Conservation (phyloP, 2,329 filamentous ascomycete genomes). For the Shiraia sp. region DNA sequence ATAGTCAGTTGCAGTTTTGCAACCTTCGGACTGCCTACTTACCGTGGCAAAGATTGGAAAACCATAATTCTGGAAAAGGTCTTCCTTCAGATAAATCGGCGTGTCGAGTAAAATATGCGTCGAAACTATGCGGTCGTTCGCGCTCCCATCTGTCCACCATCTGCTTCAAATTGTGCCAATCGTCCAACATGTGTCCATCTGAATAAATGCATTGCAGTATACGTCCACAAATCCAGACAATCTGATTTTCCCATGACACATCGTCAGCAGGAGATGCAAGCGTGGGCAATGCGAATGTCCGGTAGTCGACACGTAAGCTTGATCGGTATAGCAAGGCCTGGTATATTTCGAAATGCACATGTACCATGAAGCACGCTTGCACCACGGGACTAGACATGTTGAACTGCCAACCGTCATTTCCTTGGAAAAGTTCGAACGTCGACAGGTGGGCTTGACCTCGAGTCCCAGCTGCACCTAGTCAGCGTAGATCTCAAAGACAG, state of each 20-base stretch:
- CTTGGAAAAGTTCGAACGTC: conserved; percentile 20
- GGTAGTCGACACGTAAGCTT: conserved; percentile 17
- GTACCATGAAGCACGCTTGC: conserved; percentile 20
- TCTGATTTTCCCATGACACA: conserved; percentile 18
- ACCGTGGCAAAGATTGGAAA: conserved; percentile 18
- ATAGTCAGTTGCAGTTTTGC: conserved; percentile 1
- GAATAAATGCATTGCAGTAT: conserved; percentile 17
- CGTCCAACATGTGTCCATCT: conserved; percentile 2
- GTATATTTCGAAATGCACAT: conserved; percentile 22
- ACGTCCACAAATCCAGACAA: conserved; percentile 20
- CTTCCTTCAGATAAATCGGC: neutral
- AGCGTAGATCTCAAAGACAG: neutral
- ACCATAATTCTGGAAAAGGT: conserved; percentile 21
- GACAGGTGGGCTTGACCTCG: conserved; percentile 18
- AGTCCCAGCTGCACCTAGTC: conserved; percentile 14
- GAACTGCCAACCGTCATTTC: conserved; percentile 14
- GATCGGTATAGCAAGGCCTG: conserved; percentile 13
- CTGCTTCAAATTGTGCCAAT: conserved; percentile 13
- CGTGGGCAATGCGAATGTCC: conserved; percentile 7
- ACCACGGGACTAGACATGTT: conserved; percentile 16
- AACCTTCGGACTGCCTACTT: neutral
- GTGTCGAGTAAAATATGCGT: conserved; percentile 17
- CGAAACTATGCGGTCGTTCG: conserved; percentile 15
- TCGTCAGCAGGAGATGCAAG: conserved; percentile 12
- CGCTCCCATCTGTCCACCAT: conserved; percentile 24